Evolutionary conservation across 2,329 filamentous ascomycete species (phyloP).

Genomic region (Colletotrichum falcatum): DNA sequence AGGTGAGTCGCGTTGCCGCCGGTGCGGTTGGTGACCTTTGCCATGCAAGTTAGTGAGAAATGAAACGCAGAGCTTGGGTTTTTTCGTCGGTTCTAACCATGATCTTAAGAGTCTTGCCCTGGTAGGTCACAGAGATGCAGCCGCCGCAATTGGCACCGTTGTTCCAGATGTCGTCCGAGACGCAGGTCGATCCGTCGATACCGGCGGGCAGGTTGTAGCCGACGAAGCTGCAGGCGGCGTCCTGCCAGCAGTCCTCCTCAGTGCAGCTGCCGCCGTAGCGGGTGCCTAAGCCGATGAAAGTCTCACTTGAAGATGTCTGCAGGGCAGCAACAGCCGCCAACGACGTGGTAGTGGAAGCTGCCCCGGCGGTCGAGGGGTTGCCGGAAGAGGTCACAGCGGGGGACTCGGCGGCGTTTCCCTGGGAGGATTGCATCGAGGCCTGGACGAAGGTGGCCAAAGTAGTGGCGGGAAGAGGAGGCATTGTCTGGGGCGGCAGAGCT

Average conservation of each 20-base stretch:
- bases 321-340: neutral
- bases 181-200: neutral
- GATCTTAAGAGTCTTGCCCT: neutral
- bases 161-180: neutral
- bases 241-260: slow-evolving; percentile 10
- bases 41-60: neutral
- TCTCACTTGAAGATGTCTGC: neutral
- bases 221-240: slow-evolving; percentile 32
- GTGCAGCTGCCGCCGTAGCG: neutral
- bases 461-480: neutral
- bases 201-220: slow-evolving; percentile 8
- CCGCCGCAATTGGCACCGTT: neutral
- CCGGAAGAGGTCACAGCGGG: neutral
- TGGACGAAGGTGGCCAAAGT: neutral
- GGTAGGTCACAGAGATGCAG: neutral
- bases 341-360: neutral
- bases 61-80: neutral
- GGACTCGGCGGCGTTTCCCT: neutral
- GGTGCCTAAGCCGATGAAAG: neutral
- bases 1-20: neutral
- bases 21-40: neutral
- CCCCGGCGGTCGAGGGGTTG: neutral
- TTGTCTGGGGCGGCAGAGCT: neutral
- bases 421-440: neutral
- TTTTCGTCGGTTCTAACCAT: neutral